Evolutionary conservation across 2,329 filamentous ascomycete genomes (phyloP), one percentile per base, ranked within the genome.

Genomic region (Fusarium pseudonygamai): DNA sequence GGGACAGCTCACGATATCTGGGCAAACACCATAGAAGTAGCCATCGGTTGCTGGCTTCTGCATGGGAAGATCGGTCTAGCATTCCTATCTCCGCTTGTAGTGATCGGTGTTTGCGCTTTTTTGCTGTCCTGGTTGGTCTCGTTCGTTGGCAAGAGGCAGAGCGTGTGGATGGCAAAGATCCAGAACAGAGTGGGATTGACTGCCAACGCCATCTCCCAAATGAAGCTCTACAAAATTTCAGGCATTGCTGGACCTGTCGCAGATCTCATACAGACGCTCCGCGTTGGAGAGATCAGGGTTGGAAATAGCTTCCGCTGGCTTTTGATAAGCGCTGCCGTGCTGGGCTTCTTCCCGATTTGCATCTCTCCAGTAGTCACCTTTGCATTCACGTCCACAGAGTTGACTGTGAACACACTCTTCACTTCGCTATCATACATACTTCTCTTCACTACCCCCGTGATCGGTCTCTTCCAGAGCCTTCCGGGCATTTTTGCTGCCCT

Each of bases 31-130:
- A 67, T 87, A 2, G 83, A 88, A 67, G 81, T 85, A 8, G 82
- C 75, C 9, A 60, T 89, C 4, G 84, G 83, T 1, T 83, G 83
- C 53, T 89, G 82, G 76, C 79, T 89, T 0, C 79, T 90, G 1
- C 79, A 87, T 26, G 73, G 72, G 8, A 82, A 87, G 53, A 73
- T 89, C 2, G 87, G 87, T 0, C 78, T 80, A 1, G 85, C 86
- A 0, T 89, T 86, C 43, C 75, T 84, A 0, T 83, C 85, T 0
- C 87, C 87, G 0, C 80, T 89, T 11, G 81, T 83, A 1, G 78
- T 87, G 6, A 84, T 86, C 0, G 52, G 84, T 14, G 8, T 77
- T 5, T 79, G 77, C 26, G 71, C 74, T 5, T 32, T 70, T 6
- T 14, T 74, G 5, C 50, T 80, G 3, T 63, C 52, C 24, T 70